A percentile compares a stretch with the other conserved stretches of the same genome.
Conservation (phyloP, 2,329 filamentous ascomycete genomes). For the Neonectria punicea region DNA sequence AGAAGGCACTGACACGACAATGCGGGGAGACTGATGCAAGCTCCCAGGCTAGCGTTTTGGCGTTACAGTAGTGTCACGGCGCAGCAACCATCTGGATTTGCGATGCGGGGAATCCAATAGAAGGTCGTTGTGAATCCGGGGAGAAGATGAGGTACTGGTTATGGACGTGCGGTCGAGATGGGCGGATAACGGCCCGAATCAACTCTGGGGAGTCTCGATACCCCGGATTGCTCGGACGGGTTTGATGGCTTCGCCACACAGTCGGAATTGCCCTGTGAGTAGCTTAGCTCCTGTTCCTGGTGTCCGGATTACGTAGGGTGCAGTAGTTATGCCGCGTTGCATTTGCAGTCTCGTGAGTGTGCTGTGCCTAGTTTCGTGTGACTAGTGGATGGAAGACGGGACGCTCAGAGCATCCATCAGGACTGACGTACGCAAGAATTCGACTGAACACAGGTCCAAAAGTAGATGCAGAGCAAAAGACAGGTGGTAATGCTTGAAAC, state of each 20-base stretch:
- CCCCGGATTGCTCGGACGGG: not conserved
- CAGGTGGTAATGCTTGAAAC: not conserved
- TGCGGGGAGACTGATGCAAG: not conserved
- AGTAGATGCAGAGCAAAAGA: not conserved
- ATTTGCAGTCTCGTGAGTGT: too few species aligned
- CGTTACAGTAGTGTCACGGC: not conserved
- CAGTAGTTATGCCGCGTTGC: too few species aligned
- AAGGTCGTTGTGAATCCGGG: not conserved
- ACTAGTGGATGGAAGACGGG: too few species aligned
- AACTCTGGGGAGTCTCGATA: too few species aligned
- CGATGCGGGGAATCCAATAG: not conserved
- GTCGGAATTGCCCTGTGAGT: not conserved
- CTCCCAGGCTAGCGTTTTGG: not conserved
- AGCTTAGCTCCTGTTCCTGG: not conserved
- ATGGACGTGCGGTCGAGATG: not conserved
- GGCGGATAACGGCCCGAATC: too few species aligned
- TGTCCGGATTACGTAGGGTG: not conserved
- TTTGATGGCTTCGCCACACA: not conserved
- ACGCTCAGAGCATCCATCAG: too few species aligned
- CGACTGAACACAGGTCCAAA: too few species aligned
- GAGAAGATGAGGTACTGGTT: not conserved
- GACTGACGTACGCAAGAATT: too few species aligned
- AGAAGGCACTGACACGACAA: slow-evolving; percentile 5
- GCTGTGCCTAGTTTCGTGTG: too few species aligned
- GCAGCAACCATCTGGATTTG: not conserved